Evolutionary conservation across 176 grass and related monocot species (phyloP).

Genomic region (Poa pratensis): DNA sequence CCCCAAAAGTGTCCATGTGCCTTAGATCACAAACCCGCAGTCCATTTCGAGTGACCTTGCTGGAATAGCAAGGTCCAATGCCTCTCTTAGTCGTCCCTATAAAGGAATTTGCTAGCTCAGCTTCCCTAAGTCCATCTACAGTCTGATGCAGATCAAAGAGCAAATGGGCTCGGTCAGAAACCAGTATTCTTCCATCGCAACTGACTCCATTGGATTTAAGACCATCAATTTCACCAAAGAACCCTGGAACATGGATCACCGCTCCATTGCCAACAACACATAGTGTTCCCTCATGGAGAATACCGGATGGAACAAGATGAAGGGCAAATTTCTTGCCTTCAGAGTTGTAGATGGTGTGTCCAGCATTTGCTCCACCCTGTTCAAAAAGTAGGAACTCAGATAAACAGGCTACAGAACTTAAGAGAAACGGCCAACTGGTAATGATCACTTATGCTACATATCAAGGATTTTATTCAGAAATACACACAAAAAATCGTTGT

Average conservation of each 20-base stretch:
- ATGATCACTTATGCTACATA: not conserved
- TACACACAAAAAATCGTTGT: not conserved
- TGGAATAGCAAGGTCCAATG: slow-evolving; percentile 88
- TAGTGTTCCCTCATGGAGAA: slow-evolving; percentile 66
- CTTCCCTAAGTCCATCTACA: slow-evolving; percentile 84
- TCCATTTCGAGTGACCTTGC: slow-evolving; percentile 80
- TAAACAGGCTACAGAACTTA: slow-evolving; percentile 28
- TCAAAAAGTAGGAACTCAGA: slow-evolving; percentile 28
- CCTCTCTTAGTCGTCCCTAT: slow-evolving; percentile 87
- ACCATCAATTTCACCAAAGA: slow-evolving; percentile 84
- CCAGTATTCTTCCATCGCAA: slow-evolving; percentile 68
- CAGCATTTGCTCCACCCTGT: slow-evolving; percentile 90
- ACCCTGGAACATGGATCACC: slow-evolving; percentile 80
- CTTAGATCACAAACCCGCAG: slow-evolving; percentile 76
- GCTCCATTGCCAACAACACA: slow-evolving; percentile 85
- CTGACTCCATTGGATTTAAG: slow-evolving; percentile 68
- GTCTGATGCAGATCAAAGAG: slow-evolving; percentile 81
- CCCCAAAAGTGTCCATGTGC: slow-evolving; percentile 77
- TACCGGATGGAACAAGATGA: slow-evolving; percentile 91
- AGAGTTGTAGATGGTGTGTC: slow-evolving; percentile 85
- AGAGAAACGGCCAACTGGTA: not conserved
- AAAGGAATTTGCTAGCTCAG: slow-evolving; percentile 67
- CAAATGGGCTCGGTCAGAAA: slow-evolving; percentile 77
- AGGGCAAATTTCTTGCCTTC: slow-evolving; percentile 86
- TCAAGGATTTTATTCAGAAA: slow-evolving; percentile 4